These are phyloP conservation scores for Spiromastix sp. DNA, from an alignment of 2,329 filamentous ascomycete genomes.

Conservation along the genomic window DNA sequence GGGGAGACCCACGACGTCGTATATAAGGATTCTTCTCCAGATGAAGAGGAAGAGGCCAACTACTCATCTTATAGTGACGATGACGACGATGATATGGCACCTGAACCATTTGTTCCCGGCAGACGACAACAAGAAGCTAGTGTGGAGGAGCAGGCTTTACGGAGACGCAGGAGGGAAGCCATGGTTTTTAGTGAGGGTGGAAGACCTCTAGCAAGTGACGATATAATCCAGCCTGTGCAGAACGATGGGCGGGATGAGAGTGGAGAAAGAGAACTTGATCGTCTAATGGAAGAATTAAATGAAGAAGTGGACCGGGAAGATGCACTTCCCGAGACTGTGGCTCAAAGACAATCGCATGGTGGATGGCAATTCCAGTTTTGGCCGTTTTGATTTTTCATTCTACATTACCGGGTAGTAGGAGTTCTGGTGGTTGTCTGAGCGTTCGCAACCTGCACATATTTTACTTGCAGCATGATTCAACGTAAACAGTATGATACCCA, in stretches of 20 bases:
- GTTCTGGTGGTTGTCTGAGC: not conserved
- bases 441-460: no score
- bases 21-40: not conserved
- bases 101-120: slow-evolving; percentile 38
- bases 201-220: slow-evolving; percentile 58
- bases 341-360: slow-evolving; percentile 5
- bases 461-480: no score
- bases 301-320: slow-evolving; percentile 8
- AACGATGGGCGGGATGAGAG: slow-evolving; percentile 9
- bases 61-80: slow-evolving; percentile 37
- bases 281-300: slow-evolving; percentile 10
- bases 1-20: slow-evolving; percentile 20
- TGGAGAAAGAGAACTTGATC: slow-evolving; percentile 6
- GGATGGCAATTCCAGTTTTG: slow-evolving; percentile 5
- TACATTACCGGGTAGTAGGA: not conserved
- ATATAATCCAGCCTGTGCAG: slow-evolving; percentile 60
- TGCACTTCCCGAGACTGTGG: no score
- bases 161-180: slow-evolving; percentile 70
- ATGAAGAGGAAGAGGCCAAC: slow-evolving; percentile 46
- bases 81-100: slow-evolving; percentile 13
- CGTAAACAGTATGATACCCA: slow-evolving; percentile 2
- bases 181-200: slow-evolving; percentile 88
- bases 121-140: slow-evolving; percentile 24
- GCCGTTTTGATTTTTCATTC: slow-evolving; percentile 4
- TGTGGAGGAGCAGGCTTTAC: slow-evolving; percentile 54